phyloP scores from a whole-genome alignment of 2,329 filamentous ascomycete genomes.

The Venturia pyrina region DNA sequence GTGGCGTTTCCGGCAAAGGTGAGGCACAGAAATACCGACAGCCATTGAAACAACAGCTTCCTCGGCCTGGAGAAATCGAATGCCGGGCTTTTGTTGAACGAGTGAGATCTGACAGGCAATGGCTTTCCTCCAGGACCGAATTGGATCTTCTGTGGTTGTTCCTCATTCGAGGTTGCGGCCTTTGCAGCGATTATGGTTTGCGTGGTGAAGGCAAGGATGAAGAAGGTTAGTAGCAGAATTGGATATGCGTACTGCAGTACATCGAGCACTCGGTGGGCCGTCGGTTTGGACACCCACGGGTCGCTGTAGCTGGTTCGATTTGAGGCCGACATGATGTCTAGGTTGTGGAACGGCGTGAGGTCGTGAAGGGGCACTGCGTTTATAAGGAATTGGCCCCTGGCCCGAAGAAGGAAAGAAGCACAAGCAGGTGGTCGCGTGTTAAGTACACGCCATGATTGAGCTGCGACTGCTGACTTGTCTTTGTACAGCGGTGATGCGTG shows the following conservation, averaged over 20 bases:
- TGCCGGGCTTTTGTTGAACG: slow-evolving; percentile 29
- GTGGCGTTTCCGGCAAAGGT: slow-evolving; percentile 68
- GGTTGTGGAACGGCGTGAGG: not conserved
- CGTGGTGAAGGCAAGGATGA: slow-evolving; percentile 50
- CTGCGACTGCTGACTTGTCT: slow-evolving; percentile 3
- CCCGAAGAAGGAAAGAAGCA: not conserved
- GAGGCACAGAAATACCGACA: slow-evolving; percentile 59
- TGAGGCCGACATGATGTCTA: not conserved
- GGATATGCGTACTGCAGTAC: slow-evolving; percentile 51
- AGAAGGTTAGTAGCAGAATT: slow-evolving; percentile 53
- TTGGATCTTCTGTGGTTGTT: slow-evolving; percentile 31
- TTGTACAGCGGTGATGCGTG: not conserved
- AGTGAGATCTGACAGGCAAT: slow-evolving; percentile 41
- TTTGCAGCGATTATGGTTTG: slow-evolving; percentile 48
- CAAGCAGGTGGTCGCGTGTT: slow-evolving; percentile 1
- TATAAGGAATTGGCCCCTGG: not conserved
- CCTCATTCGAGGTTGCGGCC: slow-evolving; percentile 30
- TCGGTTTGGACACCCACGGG: slow-evolving; percentile 5
- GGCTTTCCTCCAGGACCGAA: slow-evolving; percentile 84
- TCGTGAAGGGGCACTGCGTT: not conserved
- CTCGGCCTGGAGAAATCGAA: slow-evolving; percentile 53
- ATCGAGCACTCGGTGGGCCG: slow-evolving; percentile 25
- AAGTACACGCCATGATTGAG: slow-evolving; percentile 1
- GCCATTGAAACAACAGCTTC: slow-evolving; percentile 65
- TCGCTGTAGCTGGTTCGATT: not conserved